phyloP scores from a whole-genome alignment of 2,329 filamentous ascomycete species.

The Hymenoscyphus scutula region DNA sequence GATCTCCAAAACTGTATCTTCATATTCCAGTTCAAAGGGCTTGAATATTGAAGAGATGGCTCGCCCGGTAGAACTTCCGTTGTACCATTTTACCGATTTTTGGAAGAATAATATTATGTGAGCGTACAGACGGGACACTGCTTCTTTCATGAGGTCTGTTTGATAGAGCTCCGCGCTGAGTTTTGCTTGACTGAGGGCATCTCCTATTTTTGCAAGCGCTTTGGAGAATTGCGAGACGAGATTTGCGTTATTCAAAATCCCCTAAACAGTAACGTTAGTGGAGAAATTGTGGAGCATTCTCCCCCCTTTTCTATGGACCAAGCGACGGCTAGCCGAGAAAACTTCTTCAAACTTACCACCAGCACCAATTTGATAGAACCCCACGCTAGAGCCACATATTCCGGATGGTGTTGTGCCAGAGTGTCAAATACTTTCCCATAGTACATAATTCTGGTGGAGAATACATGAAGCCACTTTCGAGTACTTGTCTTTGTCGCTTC shows the following conservation, averaged over 20 bases:
- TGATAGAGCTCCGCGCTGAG: constrained; percentile 13
- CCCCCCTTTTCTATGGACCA: too few species aligned
- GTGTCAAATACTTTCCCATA: constrained; percentile 12
- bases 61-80: constrained; percentile 12
- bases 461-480: constrained; percentile 8
- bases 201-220: constrained; percentile 18
- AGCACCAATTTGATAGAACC: constrained; percentile 5
- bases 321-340: too few species aligned
- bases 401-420: constrained; percentile 14
- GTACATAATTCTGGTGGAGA: constrained; percentile 6
- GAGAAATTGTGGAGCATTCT: background rate
- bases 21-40: constrained; percentile 11
- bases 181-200: constrained; percentile 14
- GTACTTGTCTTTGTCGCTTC: constrained; percentile 30
- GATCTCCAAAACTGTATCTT: constrained; percentile 14
- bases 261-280: constrained; percentile 7
- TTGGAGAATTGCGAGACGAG: constrained; percentile 17
- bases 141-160: constrained; percentile 18
- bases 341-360: background rate
- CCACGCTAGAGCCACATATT: constrained; percentile 16
- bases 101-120: constrained; percentile 18
- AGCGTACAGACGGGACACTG: constrained; percentile 17
- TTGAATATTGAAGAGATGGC: constrained; percentile 10
- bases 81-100: constrained; percentile 22
- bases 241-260: constrained; percentile 21